Percentiles rank a stretch among this genome's conserved stretches.
Conservation (phyloP, 2,329 filamentous ascomycete genomes). For the Graphilbum sp. region DNA sequence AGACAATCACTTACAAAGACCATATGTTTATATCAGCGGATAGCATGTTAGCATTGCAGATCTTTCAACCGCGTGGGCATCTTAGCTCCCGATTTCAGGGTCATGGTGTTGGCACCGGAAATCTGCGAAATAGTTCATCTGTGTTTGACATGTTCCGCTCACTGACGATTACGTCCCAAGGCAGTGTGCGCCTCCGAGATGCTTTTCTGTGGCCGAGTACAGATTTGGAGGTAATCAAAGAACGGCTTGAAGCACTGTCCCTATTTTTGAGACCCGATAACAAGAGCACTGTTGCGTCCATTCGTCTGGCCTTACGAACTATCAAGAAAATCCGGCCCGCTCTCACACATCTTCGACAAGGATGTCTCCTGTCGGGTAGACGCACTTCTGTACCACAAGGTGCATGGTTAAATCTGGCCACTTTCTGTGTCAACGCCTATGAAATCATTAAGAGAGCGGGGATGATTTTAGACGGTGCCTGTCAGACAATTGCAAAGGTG, state of each 20-base stretch:
- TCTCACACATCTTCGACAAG: conserved; percentile 59
- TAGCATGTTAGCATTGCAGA: conserved; percentile 67
- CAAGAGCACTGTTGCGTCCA: conserved; percentile 30
- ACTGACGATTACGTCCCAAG: conserved; percentile 63
- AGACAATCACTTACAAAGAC: conserved; percentile 55
- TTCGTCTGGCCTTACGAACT: conserved; percentile 47
- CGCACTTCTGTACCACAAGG: conserved; percentile 41
- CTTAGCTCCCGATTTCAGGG: conserved; percentile 58
- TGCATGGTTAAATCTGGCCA: conserved; percentile 54
- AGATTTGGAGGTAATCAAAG: conserved; percentile 48
- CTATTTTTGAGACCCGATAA: conserved; percentile 53
- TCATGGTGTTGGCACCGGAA: conserved; percentile 37
- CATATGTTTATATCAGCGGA: conserved; percentile 69
- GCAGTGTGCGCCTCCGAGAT: conserved; percentile 56
- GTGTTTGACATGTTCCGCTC: conserved; percentile 69
- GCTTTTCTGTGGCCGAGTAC: conserved; percentile 67
- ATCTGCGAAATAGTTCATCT: conserved; percentile 58
- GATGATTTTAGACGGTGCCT: conserved; percentile 29
- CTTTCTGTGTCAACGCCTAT: conserved; percentile 57
- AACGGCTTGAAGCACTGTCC: conserved; percentile 54
- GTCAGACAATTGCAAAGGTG: neutral
- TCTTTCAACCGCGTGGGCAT: conserved; percentile 65
- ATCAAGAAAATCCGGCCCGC: conserved; percentile 61
- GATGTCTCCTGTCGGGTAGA: conserved; percentile 40
- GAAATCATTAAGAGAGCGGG: conserved; percentile 33